These are phyloP conservation scores for Samsoniella hepiali DNA, from an alignment of 2,329 filamentous ascomycete species.

Conservation along the genomic window DNA sequence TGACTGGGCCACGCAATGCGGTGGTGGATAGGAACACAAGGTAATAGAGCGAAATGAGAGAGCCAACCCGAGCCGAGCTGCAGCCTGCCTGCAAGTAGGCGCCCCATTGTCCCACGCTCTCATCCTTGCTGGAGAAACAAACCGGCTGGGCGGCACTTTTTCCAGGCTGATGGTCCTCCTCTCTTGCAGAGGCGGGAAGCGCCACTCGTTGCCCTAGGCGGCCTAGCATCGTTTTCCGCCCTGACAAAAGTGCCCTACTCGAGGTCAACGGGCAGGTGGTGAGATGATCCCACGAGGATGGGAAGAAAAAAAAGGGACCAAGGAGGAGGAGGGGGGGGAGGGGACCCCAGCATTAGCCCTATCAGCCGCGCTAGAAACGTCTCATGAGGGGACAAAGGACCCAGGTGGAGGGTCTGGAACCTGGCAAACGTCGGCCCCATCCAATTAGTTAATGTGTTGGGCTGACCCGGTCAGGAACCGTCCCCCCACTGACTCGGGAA, in stretches of 20 bases:
- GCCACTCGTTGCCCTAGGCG: no score
- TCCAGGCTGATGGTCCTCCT: no score
- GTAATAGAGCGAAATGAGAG: background rate
- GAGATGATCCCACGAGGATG: background rate
- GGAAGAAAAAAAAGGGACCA: background rate
- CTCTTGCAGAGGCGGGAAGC: no score
- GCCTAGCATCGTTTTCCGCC: background rate
- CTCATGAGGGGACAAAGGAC: background rate
- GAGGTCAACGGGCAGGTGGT: background rate
- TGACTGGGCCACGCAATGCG: constrained; percentile 2
- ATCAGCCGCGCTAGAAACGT: background rate
- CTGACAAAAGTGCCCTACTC: background rate
- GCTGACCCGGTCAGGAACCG: no score
- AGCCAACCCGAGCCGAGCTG: background rate
- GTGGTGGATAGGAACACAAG: background rate
- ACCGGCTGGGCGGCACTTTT: no score
- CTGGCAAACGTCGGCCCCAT: background rate
- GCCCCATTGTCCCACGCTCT: no score
- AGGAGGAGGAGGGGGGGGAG: background rate
- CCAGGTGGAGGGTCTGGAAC: background rate
- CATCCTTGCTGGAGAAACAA: no score
- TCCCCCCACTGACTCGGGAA: no score
- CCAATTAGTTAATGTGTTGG: no score
- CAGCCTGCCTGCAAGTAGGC: background rate
- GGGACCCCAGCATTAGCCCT: background rate